Evolutionary conservation across 2,329 filamentous ascomycete species (phyloP), one percentile per base, ranked within the genome.

Genomic region (Diaporthe velutina): DNA sequence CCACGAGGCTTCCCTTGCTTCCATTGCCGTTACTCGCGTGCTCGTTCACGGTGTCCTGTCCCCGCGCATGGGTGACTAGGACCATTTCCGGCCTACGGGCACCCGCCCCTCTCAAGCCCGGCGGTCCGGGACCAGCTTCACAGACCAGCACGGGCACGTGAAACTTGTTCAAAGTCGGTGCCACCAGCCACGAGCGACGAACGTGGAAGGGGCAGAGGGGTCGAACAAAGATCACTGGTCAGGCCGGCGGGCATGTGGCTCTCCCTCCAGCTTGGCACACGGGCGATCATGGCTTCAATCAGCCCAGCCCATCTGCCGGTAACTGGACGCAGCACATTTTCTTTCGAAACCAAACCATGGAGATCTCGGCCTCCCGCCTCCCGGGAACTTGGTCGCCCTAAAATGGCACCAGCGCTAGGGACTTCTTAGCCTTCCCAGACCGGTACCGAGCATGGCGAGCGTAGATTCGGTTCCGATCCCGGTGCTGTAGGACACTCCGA

Each of bases 361-460:
- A 42, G 12, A 8, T 42, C 42, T 67, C 45, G 45, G 28, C 30
- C 48, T 68, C 64, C 64, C 45, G 48, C n/a, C 33, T 68, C 48
- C 64, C 45, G 64, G 64, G 64, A 15, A 30, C 48, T 54, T 54
- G 45, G 64, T 68, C 64, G 48, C 64, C 64, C 64, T 67, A 68
- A 54, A 40, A 28, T 54, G 33, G 64, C 64, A 54, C 28, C 64
- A 52, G n/a, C 48, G 48, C 64, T 68, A 54, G 64, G 48, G 22
- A 33, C 17, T 38, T 50, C 30, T 52, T 25, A 64, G 22, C 28
- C 60, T 64, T 33, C 12, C 40, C 15, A 42, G 25, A 28, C 35
- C 60, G 28, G n/a, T 48, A 28, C 60, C 61, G 12, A 33, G 42
- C 42, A 19, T 50, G 42, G 10, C 28, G 22, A 50, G 42, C 13